phyloP scores from a whole-genome alignment of 2,329 filamentous ascomycete species.

The Colletotrichum lini region DNA sequence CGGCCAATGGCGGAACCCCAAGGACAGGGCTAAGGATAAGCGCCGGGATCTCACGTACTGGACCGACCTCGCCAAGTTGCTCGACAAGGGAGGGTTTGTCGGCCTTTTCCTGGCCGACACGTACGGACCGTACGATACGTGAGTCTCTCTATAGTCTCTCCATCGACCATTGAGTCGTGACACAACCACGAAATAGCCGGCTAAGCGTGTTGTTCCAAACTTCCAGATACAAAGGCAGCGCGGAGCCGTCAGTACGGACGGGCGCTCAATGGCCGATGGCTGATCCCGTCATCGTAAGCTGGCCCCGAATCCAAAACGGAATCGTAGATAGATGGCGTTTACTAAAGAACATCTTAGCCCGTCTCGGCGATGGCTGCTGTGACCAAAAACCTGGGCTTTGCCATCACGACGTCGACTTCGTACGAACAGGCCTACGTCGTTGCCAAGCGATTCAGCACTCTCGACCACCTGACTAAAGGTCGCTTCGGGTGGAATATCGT shows the following conservation, averaged over 20 bases:
- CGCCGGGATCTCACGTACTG: conserved; percentile 61
- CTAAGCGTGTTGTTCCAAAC: background rate
- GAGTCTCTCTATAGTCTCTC: conserved; percentile 49
- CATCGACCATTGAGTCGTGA: background rate
- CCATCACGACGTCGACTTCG: conserved; percentile 73
- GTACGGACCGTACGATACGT: conserved; percentile 71
- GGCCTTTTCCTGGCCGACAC: conserved; percentile 74
- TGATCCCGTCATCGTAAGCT: conserved; percentile 71
- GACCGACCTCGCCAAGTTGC: conserved; percentile 73
- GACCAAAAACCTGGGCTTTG: conserved; percentile 74
- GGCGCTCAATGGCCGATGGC: conserved; percentile 77
- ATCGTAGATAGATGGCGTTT: no score
- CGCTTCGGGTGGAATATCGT: conserved; percentile 78
- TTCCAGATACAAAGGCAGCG: conserved; percentile 60
- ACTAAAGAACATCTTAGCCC: background rate
- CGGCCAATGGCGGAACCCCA: conserved; percentile 32
- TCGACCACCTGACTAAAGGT: conserved; percentile 74
- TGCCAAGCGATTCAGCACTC: conserved; percentile 72
- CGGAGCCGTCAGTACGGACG: conserved; percentile 67
- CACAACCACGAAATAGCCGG: background rate
- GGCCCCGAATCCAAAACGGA: background rate
- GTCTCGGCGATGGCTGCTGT: conserved; percentile 73
- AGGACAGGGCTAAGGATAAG: conserved; percentile 29
- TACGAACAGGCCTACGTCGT: conserved; percentile 75
- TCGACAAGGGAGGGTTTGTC: conserved; percentile 75